Conservation (phyloP, 345 rosid genomes). For the Salix dunnii region DNA sequence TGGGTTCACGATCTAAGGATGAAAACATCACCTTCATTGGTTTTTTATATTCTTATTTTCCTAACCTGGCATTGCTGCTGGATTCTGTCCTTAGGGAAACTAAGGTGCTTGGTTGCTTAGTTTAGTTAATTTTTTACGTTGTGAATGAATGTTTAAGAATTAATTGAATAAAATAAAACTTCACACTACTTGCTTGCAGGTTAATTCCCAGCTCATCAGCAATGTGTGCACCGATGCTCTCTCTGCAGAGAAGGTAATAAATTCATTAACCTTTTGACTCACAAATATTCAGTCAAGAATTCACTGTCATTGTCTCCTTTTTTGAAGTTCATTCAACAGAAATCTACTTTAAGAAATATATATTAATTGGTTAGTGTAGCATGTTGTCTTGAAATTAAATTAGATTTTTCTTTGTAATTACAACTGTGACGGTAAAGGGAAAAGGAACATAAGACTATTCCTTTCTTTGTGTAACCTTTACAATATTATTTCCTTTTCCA, state of each 20-base stretch:
- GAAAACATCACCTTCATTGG: not conserved
- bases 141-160: not conserved
- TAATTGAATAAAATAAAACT: not conserved
- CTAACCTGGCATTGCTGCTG: not conserved
- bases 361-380: no score
- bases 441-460: not conserved
- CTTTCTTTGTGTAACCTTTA: not conserved
- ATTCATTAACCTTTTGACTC: not conserved
- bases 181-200: constrained; percentile 39
- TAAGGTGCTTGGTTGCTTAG: not conserved
- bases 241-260: constrained; percentile 89
- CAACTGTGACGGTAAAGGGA: not conserved
- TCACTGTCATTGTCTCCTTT: not conserved
- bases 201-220: constrained; percentile 97
- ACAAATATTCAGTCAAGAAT: no score
- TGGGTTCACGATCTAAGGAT: not conserved
- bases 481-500: constrained; percentile 30
- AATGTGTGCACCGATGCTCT: constrained; percentile 96
- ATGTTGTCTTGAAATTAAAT: no score
- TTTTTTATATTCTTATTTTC: not conserved
- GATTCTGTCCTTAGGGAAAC: not conserved
- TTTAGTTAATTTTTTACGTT: not conserved
- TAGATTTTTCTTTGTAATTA: not conserved
- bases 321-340: not conserved
- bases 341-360: not conserved